These are phyloP conservation scores for Scheffersomyces stipitis DNA, from an alignment of 805 yeast genomes.

Conservation along the genomic window DNA sequence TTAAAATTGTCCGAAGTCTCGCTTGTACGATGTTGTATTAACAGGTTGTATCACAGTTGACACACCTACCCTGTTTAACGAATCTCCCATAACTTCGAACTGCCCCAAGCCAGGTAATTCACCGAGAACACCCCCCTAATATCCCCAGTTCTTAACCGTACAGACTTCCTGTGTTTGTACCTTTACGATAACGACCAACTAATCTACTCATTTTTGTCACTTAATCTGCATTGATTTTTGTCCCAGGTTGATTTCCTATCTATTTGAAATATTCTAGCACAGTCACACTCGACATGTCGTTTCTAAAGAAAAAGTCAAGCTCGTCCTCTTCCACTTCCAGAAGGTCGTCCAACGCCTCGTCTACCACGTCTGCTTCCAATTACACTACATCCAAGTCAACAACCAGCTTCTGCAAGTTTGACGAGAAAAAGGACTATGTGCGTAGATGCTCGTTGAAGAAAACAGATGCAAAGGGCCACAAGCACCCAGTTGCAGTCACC, in stretches of 20 bases:
- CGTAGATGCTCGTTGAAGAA: slow-evolving; percentile 37
- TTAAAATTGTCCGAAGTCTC: too few species aligned
- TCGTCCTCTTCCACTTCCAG: neutral
- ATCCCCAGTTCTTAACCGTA: too few species aligned
- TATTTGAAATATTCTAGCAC: neutral
- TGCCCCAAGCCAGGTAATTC: too few species aligned
- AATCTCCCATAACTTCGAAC: too few species aligned
- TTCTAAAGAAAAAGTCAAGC: neutral
- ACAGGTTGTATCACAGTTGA: too few species aligned
- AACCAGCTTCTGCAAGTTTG: slow-evolving; percentile 26
- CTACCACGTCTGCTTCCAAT: neutral
- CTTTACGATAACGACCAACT: too few species aligned
- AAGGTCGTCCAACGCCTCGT: neutral
- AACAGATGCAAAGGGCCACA: slow-evolving; percentile 11
- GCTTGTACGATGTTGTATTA: too few species aligned
- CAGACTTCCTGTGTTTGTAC: too few species aligned
- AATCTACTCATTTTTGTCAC: too few species aligned
- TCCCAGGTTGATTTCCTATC: neutral
- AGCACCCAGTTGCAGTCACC: slow-evolving; percentile 27
- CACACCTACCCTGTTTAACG: too few species aligned
- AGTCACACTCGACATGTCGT: neutral
- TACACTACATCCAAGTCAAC: neutral
- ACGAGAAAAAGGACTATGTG: slow-evolving; percentile 46
- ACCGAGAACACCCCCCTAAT: too few species aligned
- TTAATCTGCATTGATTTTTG: neutral